Percentiles rank a stretch among this genome's conserved stretches.
phyloP scores from a whole-genome alignment of 2,329 filamentous ascomycete species.

The Neopestalotiopsis sp. region DNA sequence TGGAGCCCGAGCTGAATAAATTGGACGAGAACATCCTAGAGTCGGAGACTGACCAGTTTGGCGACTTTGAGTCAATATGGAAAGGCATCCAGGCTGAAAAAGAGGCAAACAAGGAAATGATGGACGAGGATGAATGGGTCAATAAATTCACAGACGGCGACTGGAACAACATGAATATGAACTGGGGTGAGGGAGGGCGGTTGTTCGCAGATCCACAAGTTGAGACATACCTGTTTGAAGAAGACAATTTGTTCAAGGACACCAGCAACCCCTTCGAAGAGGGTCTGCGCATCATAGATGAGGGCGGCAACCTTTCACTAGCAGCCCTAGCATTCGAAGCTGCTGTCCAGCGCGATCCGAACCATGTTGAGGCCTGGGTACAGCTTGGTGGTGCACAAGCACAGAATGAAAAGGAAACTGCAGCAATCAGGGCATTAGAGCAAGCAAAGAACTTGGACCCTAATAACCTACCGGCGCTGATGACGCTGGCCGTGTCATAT shows the following conservation, averaged over 20 bases:
- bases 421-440: slow-evolving; percentile 91
- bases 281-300: slow-evolving; percentile 89
- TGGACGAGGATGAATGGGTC: slow-evolving; percentile 66
- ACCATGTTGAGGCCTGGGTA: slow-evolving; percentile 92
- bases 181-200: slow-evolving; percentile 57
- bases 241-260: slow-evolving; percentile 87
- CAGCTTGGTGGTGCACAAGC: slow-evolving; percentile 91
- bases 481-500: slow-evolving; percentile 95
- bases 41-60: slow-evolving; percentile 76
- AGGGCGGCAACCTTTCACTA: slow-evolving; percentile 91
- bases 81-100: slow-evolving; percentile 80
- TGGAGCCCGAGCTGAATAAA: slow-evolving; percentile 86
- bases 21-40: slow-evolving; percentile 72
- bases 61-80: slow-evolving; percentile 91
- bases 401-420: slow-evolving; percentile 98
- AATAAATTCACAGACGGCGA: slow-evolving; percentile 78
- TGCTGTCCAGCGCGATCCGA: slow-evolving; percentile 85
- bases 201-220: slow-evolving; percentile 72
- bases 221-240: slow-evolving; percentile 92
- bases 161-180: slow-evolving; percentile 74
- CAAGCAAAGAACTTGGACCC: slow-evolving; percentile 88
- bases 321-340: slow-evolving; percentile 95
- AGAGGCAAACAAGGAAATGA: slow-evolving; percentile 69
- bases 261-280: slow-evolving; percentile 88
- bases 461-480: slow-evolving; percentile 84